Conservation (phyloP, 176 grass and related monocot species). For the Triticum urartu region DNA sequence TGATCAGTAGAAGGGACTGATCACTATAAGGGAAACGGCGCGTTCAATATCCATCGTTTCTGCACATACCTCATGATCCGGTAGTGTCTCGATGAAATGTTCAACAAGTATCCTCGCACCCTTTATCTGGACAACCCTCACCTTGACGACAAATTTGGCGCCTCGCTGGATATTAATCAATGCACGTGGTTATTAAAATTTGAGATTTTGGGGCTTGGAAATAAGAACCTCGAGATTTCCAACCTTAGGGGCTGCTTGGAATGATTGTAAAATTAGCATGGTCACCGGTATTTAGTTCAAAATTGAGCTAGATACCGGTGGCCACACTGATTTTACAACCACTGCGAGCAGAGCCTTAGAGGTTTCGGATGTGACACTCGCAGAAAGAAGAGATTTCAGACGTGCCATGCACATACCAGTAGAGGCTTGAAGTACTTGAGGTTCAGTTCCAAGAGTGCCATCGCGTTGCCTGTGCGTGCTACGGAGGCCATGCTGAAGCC, state of each 20-base stretch:
- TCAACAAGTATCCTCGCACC: conserved; percentile 41
- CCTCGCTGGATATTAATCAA: conserved; percentile 29
- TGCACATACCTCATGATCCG: conserved; percentile 35
- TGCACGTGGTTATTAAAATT: not conserved
- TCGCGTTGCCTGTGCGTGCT: conserved; percentile 44
- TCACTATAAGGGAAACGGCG: not conserved
- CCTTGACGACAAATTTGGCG: conserved; percentile 49
- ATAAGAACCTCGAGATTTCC: not conserved
- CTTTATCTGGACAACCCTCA: conserved; percentile 39
- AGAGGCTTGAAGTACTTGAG: conserved; percentile 48
- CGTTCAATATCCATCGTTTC: not conserved
- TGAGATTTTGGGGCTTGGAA: not conserved
- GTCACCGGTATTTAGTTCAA: too few species aligned
- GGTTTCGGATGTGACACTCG: too few species aligned
- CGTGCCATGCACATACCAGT: not conserved
- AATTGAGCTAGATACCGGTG: too few species aligned
- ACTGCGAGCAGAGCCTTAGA: too few species aligned
- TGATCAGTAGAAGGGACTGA: not conserved
- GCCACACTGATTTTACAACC: too few species aligned
- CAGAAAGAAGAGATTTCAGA: not conserved
- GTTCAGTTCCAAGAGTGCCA: conserved; percentile 48
- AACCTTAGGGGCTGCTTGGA: not conserved
- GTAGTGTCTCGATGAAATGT: conserved; percentile 59
- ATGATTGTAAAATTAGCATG: too few species aligned
- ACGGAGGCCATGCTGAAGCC: conserved; percentile 41